A percentile compares a stretch with the other conserved stretches of the same genome.
Conservation (phyloP, 2,329 filamentous ascomycete species). For the Fusarium scirpi region DNA sequence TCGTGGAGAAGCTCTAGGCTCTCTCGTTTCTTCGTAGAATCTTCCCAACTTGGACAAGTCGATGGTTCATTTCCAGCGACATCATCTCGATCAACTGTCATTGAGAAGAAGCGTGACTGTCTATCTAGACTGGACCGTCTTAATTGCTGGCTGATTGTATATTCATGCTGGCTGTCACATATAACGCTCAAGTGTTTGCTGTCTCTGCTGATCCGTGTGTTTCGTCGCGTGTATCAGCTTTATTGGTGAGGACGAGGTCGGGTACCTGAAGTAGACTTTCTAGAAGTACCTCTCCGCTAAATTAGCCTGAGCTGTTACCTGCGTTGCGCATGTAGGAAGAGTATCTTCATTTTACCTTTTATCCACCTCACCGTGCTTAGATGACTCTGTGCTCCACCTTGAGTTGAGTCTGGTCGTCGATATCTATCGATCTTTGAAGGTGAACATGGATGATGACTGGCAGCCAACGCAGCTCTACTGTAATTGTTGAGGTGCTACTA, state of each 20-base stretch:
- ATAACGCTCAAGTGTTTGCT: conserved; percentile 14
- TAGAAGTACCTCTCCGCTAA: conserved; percentile 20
- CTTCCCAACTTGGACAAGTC: conserved; percentile 36
- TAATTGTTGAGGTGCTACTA: conserved; percentile 25
- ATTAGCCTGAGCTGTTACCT: conserved; percentile 25
- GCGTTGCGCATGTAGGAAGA: not conserved
- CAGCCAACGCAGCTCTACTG: not conserved
- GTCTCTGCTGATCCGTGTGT: conserved; percentile 29
- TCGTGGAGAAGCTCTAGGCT: conserved; percentile 36
- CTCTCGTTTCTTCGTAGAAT: conserved; percentile 34
- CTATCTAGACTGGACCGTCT: not conserved
- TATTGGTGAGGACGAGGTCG: conserved; percentile 30
- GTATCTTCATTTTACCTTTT: conserved; percentile 39
- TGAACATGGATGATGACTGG: conserved; percentile 14
- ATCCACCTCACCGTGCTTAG: conserved; percentile 34
- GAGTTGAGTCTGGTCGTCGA: conserved; percentile 24
- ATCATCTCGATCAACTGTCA: conserved; percentile 30
- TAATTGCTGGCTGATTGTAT: not conserved
- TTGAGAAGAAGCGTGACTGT: not conserved
- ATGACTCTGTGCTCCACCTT: conserved; percentile 35
- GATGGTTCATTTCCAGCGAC: conserved; percentile 46
- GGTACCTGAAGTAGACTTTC: no score
- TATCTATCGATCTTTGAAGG: conserved; percentile 15
- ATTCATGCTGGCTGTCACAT: conserved; percentile 9
- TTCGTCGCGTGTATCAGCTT: conserved; percentile 41